These are phyloP conservation scores for Cryptosporidium viatorum DNA, from an alignment of 169 alveolate species.

Conservation along the genomic window DNA sequence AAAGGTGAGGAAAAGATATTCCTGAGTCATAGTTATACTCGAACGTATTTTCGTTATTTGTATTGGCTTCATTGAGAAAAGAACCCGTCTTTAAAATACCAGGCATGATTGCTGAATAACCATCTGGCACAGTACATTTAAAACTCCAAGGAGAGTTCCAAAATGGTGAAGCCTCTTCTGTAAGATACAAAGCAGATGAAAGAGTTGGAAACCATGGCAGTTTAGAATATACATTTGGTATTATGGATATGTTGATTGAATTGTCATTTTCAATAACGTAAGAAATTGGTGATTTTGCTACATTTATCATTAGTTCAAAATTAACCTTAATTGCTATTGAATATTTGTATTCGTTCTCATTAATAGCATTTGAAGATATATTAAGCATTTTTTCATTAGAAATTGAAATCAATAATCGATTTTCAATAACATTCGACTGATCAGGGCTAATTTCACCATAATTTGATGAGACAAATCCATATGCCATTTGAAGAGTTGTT, in stretches of 20 bases:
- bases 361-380: not conserved
- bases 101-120: constrained; percentile 57
- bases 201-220: constrained; percentile 74
- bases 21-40: constrained; percentile 52
- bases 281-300: constrained; percentile 40
- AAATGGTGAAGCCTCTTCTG: constrained; percentile 56
- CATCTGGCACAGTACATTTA: constrained; percentile 52
- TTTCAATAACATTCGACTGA: constrained; percentile 9
- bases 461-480: constrained; percentile 31
- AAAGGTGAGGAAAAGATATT: constrained; percentile 37
- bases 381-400: constrained; percentile 11
- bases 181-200: constrained; percentile 14
- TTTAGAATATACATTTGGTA: constrained; percentile 19
- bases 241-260: constrained; percentile 21
- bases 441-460: constrained; percentile 47
- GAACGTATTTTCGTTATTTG: not conserved
- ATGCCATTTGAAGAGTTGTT: constrained; percentile 51
- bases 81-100: not conserved
- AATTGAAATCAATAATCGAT: constrained; percentile 11
- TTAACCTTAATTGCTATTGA: not conserved
- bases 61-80: not conserved
- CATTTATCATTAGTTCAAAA: constrained; percentile 15
- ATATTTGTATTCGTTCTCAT: not conserved
- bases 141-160: constrained; percentile 67
- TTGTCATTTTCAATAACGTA: constrained; percentile 17